Conservation (phyloP, 2,329 filamentous ascomycete species). For the Epichloe sp. region DNA sequence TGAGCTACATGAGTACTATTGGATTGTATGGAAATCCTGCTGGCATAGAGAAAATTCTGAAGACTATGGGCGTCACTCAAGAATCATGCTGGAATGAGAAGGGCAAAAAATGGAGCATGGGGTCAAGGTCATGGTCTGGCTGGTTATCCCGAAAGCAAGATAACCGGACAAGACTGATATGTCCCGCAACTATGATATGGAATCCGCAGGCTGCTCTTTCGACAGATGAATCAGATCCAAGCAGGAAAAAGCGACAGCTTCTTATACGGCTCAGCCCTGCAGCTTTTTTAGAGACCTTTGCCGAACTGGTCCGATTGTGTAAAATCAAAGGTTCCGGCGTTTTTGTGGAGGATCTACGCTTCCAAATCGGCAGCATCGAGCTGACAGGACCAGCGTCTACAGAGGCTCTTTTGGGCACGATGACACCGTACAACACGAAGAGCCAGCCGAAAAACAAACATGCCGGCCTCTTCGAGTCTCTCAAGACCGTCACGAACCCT, state of each 20-base stretch:
- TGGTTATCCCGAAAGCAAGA: conserved; percentile 40
- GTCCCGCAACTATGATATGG: conserved; percentile 66
- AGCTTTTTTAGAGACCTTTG: conserved; percentile 57
- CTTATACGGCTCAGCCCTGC: conserved; percentile 74
- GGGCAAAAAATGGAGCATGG: conserved; percentile 60
- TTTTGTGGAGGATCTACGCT: conserved; percentile 55
- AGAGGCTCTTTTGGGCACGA: conserved; percentile 58
- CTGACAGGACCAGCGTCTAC: conserved; percentile 58
- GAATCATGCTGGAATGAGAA: conserved; percentile 48
- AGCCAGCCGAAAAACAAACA: conserved; percentile 23
- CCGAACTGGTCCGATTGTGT: conserved; percentile 42
- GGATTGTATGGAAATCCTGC: conserved; percentile 54
- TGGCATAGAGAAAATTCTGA: conserved; percentile 54
- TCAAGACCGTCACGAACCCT: conserved; percentile 51
- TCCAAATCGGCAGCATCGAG: conserved; percentile 50
- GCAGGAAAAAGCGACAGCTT: conserved; percentile 28
- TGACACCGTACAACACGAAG: conserved; percentile 38
- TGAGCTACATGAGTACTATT: conserved; percentile 86
- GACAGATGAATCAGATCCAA: conserved; percentile 12
- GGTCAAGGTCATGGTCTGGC: conserved; percentile 35
- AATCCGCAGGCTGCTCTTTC: conserved; percentile 31
- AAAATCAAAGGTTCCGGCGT: conserved; percentile 49
- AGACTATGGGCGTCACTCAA: conserved; percentile 47
- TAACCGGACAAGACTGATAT: conserved; percentile 43
- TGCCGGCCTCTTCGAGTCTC: conserved; percentile 34